These are phyloP conservation scores for Mycena metata DNA, from an alignment of 768 basidiomycete genomes.

Conservation along the genomic window DNA sequence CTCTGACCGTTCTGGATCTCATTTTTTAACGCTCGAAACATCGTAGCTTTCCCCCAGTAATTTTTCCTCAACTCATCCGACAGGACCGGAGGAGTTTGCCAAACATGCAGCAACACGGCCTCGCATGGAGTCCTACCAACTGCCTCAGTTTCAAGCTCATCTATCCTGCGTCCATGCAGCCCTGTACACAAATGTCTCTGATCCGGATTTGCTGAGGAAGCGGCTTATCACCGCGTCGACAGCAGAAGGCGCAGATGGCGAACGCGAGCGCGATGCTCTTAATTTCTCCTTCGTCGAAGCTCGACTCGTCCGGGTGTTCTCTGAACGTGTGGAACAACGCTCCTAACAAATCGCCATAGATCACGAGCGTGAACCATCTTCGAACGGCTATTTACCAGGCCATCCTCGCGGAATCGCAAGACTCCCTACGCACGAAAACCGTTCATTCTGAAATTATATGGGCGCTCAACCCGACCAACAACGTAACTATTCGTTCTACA, in stretches of 20 bases:
- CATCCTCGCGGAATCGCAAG: slow-evolving; percentile 74
- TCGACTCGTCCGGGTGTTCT: slow-evolving; percentile 69
- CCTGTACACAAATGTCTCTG: slow-evolving; percentile 76
- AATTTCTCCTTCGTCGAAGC: slow-evolving; percentile 95
- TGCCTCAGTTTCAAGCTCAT: slow-evolving; percentile 63
- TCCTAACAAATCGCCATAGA: slow-evolving; percentile 57
- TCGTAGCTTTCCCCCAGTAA: no score
- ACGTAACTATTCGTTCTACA: slow-evolving; percentile 57
- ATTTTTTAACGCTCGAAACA: no score
- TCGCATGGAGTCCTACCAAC: slow-evolving; percentile 73
- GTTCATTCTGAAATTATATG: slow-evolving; percentile 94
- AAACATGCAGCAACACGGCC: slow-evolving; percentile 1
- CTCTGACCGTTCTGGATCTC: no score
- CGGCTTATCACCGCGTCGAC: slow-evolving; percentile 81
- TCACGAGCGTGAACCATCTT: slow-evolving; percentile 84
- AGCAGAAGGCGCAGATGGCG: slow-evolving; percentile 69
- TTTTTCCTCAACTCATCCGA: no score
- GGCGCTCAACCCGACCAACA: slow-evolving; percentile 87
- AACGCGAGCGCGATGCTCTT: slow-evolving; percentile 78
- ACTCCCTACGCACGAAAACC: slow-evolving; percentile 81
- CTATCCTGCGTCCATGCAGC: slow-evolving; percentile 67
- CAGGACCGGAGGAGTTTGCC: background rate
- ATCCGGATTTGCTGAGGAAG: slow-evolving; percentile 69
- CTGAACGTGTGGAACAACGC: background rate
- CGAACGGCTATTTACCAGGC: slow-evolving; percentile 89